phyloP scores from a whole-genome alignment of 192 early-diverging fungal species.

The Coemansia sp. region DNA sequence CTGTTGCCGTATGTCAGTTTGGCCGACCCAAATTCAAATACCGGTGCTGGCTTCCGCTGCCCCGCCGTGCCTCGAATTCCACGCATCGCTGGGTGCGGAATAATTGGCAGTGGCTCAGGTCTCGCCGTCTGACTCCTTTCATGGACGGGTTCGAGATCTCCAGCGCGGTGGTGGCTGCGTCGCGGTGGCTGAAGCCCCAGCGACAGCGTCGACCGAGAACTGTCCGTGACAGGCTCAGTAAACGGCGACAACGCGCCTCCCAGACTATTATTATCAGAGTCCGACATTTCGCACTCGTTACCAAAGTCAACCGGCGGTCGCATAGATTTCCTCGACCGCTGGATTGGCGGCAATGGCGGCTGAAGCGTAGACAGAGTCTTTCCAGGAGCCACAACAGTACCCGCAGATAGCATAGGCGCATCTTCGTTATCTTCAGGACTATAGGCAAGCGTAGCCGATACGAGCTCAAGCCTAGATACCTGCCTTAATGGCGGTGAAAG shows the following conservation, averaged over 20 bases:
- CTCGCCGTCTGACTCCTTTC: conserved; percentile 2
- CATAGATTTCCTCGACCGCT: neutral
- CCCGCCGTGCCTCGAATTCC: conserved; percentile 6
- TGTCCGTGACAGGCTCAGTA: conserved; percentile 23
- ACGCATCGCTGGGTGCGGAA: conserved; percentile 11
- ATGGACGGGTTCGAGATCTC: neutral
- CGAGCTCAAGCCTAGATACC: conserved; percentile 38
- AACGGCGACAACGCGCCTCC: conserved; percentile 22
- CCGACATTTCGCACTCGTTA: conserved; percentile 10
- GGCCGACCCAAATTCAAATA: conserved; percentile 52
- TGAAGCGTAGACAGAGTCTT: conserved; percentile 6
- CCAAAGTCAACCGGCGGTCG: conserved; percentile 2
- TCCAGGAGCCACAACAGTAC: conserved; percentile 10
- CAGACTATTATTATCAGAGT: conserved; percentile 30
- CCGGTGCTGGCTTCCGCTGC: conserved; percentile 39
- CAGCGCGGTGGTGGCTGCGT: neutral
- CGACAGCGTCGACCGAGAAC: conserved; percentile 34
- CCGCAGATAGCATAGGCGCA: conserved; percentile 18
- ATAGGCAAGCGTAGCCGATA: conserved; percentile 35
- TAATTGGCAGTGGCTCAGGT: conserved; percentile 38
- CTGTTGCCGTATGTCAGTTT: conserved; percentile 33
- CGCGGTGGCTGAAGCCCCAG: neutral
- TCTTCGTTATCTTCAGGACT: conserved; percentile 11
- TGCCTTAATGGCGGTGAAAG: conserved; percentile 7
- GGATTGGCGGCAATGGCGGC: neutral